A percentile compares a stretch with the other conserved stretches of the same genome.
Conservation (phyloP, 352 stramenopile species). For the Thraustochytrium sp. region DNA sequence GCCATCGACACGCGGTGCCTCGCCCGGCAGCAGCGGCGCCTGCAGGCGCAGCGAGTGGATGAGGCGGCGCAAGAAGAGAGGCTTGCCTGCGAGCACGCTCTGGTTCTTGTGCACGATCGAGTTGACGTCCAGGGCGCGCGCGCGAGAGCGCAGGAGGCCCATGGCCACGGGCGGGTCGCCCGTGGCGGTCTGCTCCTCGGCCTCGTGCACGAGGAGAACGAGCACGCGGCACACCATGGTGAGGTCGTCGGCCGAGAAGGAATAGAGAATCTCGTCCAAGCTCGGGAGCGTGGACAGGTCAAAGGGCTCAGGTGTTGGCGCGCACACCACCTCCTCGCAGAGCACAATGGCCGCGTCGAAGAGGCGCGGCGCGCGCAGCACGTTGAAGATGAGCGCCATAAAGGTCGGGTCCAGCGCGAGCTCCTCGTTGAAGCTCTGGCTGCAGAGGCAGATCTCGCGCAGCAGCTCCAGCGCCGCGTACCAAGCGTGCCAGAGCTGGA, state of each 20-base stretch:
- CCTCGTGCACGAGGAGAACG: slow-evolving; percentile 87
- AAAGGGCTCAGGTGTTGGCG: slow-evolving; percentile 64
- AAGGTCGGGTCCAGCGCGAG: slow-evolving; percentile 56
- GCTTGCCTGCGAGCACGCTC: slow-evolving; percentile 71
- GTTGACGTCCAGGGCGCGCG: slow-evolving; percentile 64
- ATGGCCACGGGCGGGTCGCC: slow-evolving; percentile 83
- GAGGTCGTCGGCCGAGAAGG: slow-evolving; percentile 80
- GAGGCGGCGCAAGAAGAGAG: slow-evolving; percentile 65
- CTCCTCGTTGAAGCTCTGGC: neutral
- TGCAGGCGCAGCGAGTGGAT: slow-evolving; percentile 15
- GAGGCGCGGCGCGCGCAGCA: slow-evolving; percentile 74
- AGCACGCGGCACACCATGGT: slow-evolving; percentile 92
- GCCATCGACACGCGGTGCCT: neutral
- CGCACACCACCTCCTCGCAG: slow-evolving; percentile 84
- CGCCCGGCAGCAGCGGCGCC: neutral
- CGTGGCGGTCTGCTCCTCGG: slow-evolving; percentile 81
- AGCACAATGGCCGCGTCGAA: slow-evolving; percentile 81
- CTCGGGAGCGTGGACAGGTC: slow-evolving; percentile 63
- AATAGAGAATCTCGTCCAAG: slow-evolving; percentile 77
- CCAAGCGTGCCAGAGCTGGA: neutral
- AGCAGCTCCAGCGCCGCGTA: neutral
- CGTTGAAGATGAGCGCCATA: slow-evolving; percentile 84
- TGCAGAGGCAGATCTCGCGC: slow-evolving; percentile 21
- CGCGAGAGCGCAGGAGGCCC: slow-evolving; percentile 75
- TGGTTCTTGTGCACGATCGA: slow-evolving; percentile 86